These are phyloP conservation scores for Trichophyton benhamiae DNA, from an alignment of 2,329 filamentous ascomycete species.

Conservation along the genomic window DNA sequence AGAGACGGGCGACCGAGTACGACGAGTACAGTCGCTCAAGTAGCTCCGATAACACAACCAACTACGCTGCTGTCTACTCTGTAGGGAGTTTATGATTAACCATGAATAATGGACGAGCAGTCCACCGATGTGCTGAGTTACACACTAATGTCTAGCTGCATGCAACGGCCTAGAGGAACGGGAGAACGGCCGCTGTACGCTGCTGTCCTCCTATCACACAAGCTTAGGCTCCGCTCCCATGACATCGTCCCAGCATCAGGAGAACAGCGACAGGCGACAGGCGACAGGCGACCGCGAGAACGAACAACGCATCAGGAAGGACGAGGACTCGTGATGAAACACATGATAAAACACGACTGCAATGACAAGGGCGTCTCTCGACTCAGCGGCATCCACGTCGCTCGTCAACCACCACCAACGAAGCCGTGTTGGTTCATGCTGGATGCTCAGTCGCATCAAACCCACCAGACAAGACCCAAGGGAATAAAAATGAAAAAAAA, in stretches of 20 bases:
- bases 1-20: not conserved
- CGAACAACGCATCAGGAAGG: not conserved
- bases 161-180: not conserved
- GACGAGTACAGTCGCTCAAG: too few species aligned
- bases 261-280: not conserved
- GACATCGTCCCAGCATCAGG: not conserved
- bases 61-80: not conserved
- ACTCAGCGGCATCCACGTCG: not conserved
- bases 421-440: not conserved
- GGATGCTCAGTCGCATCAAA: not conserved
- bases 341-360: conserved; percentile 1
- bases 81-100: not conserved
- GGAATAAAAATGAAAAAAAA: not conserved
- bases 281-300: too few species aligned
- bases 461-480: too few species aligned
- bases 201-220: not conserved
- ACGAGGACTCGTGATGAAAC: conserved; percentile 1
- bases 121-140: not conserved
- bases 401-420: not conserved
- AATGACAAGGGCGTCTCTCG: not conserved
- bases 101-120: not conserved
- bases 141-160: not conserved
- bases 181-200: not conserved
- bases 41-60: not conserved
- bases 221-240: not conserved